These are phyloP conservation scores for Lolium multiflorum DNA, from an alignment of 176 grass and related monocot species.

Conservation along the genomic window DNA sequence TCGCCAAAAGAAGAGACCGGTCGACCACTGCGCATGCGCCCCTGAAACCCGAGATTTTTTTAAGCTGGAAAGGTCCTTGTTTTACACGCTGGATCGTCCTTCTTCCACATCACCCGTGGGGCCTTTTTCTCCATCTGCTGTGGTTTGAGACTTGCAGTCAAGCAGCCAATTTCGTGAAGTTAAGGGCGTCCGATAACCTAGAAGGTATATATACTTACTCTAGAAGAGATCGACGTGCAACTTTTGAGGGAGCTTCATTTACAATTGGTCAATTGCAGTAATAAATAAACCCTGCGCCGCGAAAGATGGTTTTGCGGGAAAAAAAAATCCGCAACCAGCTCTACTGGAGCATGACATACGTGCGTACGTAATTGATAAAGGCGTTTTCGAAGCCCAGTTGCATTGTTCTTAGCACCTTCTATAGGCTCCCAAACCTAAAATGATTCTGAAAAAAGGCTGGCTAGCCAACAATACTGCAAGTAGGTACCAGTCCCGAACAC, in stretches of 20 bases:
- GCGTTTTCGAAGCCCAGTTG: not conserved
- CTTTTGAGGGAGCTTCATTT: too few relatives aligned
- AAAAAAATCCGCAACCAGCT: not conserved
- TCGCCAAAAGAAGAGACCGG: not conserved
- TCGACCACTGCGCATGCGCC: not conserved
- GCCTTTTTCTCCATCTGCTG: not conserved
- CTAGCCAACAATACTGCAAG: not conserved
- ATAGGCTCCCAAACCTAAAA: not conserved
- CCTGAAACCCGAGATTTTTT: not conserved
- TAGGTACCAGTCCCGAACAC: slow-evolving; percentile 1
- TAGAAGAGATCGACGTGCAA: too few relatives aligned
- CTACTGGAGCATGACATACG: not conserved
- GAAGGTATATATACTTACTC: too few relatives aligned
- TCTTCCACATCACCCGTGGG: slow-evolving; percentile 42
- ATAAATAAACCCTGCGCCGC: not conserved
- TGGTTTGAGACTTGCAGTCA: not conserved
- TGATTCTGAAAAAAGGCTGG: not conserved
- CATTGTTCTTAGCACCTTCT: not conserved
- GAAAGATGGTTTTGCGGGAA: not conserved
- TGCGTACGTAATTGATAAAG: not conserved
- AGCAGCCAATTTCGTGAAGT: too few relatives aligned
- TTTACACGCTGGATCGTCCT: slow-evolving; percentile 57
- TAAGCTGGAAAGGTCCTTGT: slow-evolving; percentile 36
- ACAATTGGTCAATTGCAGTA: too few relatives aligned
- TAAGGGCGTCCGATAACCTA: too few relatives aligned